A percentile compares a stretch with the other conserved stretches of the same genome.
Evolutionary conservation across 2,329 filamentous ascomycete species (phyloP).

Genomic region (Fusarium humuli): DNA sequence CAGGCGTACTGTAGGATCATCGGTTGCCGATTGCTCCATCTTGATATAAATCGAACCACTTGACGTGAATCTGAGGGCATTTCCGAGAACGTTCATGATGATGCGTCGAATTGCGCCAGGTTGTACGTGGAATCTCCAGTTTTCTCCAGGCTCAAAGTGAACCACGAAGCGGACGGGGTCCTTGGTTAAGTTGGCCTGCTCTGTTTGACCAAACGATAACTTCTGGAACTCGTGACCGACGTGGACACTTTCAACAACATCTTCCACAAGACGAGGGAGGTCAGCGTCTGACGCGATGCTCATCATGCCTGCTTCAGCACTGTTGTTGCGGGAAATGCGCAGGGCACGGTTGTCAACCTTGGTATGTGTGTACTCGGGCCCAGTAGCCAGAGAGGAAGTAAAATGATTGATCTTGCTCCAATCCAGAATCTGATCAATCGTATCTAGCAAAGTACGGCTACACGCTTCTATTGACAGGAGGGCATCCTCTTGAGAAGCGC

Average conservation of each 20-base stretch:
- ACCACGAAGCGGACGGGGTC: neutral
- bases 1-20: neutral
- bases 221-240: slow-evolving; percentile 4
- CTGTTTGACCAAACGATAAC: neutral
- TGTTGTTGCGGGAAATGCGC: neutral
- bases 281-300: neutral
- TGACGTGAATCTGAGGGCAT: neutral
- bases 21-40: neutral
- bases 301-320: neutral
- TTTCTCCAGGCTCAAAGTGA: neutral
- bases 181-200: rapidly evolving
- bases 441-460: neutral
- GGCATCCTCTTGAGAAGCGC: neutral
- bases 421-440: slow-evolving; percentile 1
- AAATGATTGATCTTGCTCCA: slow-evolving; percentile 13
- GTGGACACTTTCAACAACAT: neutral
- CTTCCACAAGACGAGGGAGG: neutral
- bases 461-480: neutral
- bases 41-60: neutral
- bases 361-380: neutral
- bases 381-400: neutral
- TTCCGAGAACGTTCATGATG: neutral
- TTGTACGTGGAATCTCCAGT: neutral
- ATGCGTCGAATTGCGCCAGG: neutral
- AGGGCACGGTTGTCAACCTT: neutral